A percentile compares a stretch with the other conserved stretches of the same genome.
Evolutionary conservation across 2,329 filamentous ascomycete species (phyloP).

Genomic region (Sporothrix variecibatus): DNA sequence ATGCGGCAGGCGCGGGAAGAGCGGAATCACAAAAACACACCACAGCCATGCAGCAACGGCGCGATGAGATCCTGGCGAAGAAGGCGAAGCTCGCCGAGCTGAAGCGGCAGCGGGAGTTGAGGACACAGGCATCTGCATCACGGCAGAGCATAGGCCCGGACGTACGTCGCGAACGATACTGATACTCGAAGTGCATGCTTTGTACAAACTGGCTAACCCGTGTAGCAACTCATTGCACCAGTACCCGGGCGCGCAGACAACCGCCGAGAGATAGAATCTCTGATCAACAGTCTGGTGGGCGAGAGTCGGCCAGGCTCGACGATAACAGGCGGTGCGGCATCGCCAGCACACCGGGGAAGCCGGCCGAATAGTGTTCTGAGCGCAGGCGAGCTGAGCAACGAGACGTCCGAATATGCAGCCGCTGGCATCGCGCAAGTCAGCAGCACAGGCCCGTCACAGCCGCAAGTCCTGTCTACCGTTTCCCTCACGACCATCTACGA

Average conservation of each 20-base stretch:
- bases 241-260: conserved; percentile 68
- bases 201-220: not conserved
- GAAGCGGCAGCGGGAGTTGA: conserved; percentile 84
- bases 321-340: conserved; percentile 62
- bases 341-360: conserved; percentile 69
- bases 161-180: conserved; percentile 59
- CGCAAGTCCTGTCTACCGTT: conserved; percentile 73
- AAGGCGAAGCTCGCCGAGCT: conserved; percentile 96
- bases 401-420: conserved; percentile 62
- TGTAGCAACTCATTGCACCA: conserved; percentile 63
- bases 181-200: no score
- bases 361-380: conserved; percentile 86
- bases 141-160: conserved; percentile 70
- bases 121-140: conserved; percentile 71
- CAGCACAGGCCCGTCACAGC: conserved; percentile 30
- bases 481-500: conserved; percentile 79
- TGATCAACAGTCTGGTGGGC: conserved; percentile 82
- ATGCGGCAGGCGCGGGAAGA: conserved; percentile 38
- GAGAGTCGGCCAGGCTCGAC: conserved; percentile 73
- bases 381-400: conserved; percentile 76
- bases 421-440: conserved; percentile 41
- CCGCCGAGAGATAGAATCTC: conserved; percentile 76
- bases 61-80: conserved; percentile 95
- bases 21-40: not conserved
- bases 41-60: conserved; percentile 70